A percentile compares a stretch with the other conserved stretches of the same genome.
Conservation (phyloP, 331 rosid genomes). For the Malus hybrid region DNA sequence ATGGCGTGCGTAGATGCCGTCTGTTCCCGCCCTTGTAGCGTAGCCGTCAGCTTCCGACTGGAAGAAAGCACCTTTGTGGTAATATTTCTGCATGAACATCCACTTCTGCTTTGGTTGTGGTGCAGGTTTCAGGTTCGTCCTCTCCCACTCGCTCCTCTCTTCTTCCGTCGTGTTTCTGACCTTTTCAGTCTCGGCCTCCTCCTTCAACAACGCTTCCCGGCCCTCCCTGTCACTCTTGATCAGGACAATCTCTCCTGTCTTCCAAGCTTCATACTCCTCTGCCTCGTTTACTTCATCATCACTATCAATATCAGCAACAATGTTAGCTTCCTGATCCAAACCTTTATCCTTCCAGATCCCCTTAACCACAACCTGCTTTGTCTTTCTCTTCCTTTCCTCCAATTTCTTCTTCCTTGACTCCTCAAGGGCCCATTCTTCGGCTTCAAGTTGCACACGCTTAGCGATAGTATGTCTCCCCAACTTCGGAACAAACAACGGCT, state of each 20-base stretch:
- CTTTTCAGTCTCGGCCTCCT: constrained; percentile 78
- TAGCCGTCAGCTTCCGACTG: constrained; percentile 55
- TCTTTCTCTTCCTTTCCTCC: constrained; percentile 80
- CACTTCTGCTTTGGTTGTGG: constrained; percentile 64
- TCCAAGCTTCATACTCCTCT: constrained; percentile 96
- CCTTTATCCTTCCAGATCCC: constrained; percentile 90
- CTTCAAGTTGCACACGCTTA: constrained; percentile 87
- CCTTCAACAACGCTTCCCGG: constrained; percentile 73
- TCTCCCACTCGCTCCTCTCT: constrained; percentile 98
- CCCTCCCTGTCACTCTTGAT: constrained; percentile 32
- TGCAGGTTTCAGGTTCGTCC: constrained; percentile 74
- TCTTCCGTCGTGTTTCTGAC: constrained; percentile 96
- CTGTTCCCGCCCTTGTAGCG: constrained; percentile 46
- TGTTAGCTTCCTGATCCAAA: constrained; percentile 74
- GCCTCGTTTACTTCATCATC: constrained; percentile 93
- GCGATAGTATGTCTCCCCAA: constrained; percentile 85
- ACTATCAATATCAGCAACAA: constrained; percentile 72
- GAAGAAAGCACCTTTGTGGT: constrained; percentile 94
- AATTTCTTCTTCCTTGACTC: constrained; percentile 62
- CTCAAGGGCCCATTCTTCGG: constrained; percentile 75
- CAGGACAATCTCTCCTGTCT: constrained; percentile 43
- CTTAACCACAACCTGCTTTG: constrained; percentile 84
- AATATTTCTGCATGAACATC: constrained; percentile 96
- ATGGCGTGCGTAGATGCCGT: constrained; percentile 32
- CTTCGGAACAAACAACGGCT: constrained; percentile 93